Conservation (phyloP, 1,284 basidiomycete species). For the Austroboletus novae-zelandiae region DNA sequence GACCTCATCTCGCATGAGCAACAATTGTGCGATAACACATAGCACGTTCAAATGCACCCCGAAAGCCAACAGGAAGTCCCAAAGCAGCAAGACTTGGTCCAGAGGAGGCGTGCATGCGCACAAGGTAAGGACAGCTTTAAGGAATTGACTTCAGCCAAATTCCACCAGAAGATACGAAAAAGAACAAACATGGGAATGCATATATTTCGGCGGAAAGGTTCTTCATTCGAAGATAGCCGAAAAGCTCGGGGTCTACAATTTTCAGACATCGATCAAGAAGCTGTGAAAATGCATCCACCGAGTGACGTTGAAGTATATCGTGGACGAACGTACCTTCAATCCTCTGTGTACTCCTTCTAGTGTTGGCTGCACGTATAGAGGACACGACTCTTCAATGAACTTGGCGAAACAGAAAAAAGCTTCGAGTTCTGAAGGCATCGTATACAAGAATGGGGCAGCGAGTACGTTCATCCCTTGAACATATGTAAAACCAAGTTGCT, state of each 20-base stretch:
- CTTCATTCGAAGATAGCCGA: slow-evolving; percentile 78
- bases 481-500: slow-evolving; percentile 84
- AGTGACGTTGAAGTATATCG: neutral
- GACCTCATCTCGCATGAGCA: slow-evolving; percentile 87
- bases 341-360: slow-evolving; percentile 93
- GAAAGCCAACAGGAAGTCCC: slow-evolving; percentile 97
- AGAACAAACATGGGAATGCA: slow-evolving; percentile 86
- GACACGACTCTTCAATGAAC: slow-evolving; percentile 93
- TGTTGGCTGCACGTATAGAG: slow-evolving; percentile 93
- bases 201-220: slow-evolving; percentile 98
- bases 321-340: slow-evolving; percentile 64
- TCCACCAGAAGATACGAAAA: neutral
- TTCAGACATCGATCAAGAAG: slow-evolving; percentile 89
- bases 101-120: slow-evolving; percentile 97
- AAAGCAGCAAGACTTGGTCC: slow-evolving; percentile 89
- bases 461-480: slow-evolving; percentile 99
- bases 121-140: slow-evolving; percentile 86
- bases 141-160: slow-evolving; percentile 1
- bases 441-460: slow-evolving; percentile 95
- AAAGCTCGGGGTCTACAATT: slow-evolving; percentile 87
- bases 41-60: slow-evolving; percentile 95
- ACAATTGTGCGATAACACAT: slow-evolving; percentile 92
- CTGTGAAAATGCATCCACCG: slow-evolving; percentile 39
- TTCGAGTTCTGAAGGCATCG: slow-evolving; percentile 93
- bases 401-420: slow-evolving; percentile 94